Percentiles rank a stretch among this genome's conserved stretches.
Conservation (phyloP, 2,329 filamentous ascomycete genomes). For the Sporothrix luriei region DNA sequence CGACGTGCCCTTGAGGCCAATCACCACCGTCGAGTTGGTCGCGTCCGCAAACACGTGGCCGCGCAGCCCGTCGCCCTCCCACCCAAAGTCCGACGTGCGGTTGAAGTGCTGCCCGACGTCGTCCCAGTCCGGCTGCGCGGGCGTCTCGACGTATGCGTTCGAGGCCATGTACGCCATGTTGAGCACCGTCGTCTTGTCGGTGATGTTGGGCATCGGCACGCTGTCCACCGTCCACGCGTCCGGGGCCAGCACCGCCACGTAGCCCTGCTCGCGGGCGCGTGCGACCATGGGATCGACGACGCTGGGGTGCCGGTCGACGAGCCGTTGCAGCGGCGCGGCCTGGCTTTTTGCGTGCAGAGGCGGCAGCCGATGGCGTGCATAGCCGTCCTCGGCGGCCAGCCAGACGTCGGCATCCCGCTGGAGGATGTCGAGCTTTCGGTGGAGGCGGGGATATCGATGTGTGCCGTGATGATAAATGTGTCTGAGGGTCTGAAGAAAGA, state of each 20-base stretch:
- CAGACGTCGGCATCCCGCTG: constrained; percentile 62
- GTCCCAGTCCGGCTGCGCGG: constrained; percentile 76
- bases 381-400: constrained; percentile 62
- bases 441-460: constrained; percentile 73
- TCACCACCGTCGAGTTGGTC: constrained; percentile 81
- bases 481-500: constrained; percentile 61
- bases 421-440: constrained; percentile 72
- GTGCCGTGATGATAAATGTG: constrained; percentile 94
- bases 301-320: constrained; percentile 74
- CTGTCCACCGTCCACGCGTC: constrained; percentile 84
- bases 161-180: constrained; percentile 85
- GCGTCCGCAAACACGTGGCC: constrained; percentile 92
- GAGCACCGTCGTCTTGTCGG: constrained; percentile 81
- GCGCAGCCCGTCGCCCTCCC: constrained; percentile 83
- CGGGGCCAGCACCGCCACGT: constrained; percentile 66
- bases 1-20: constrained; percentile 89
- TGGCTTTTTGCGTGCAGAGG: constrained; percentile 65
- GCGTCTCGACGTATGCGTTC: constrained; percentile 80
- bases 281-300: constrained; percentile 79
- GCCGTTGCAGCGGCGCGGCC: constrained; percentile 71
- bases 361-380: constrained; percentile 54
- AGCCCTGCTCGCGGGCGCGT: constrained; percentile 68
- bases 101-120: constrained; percentile 81
- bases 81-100: constrained; percentile 85
- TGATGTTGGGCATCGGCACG: constrained; percentile 75